Conservation (phyloP, 192 early-diverging fungal species). For the Backusella circina region DNA sequence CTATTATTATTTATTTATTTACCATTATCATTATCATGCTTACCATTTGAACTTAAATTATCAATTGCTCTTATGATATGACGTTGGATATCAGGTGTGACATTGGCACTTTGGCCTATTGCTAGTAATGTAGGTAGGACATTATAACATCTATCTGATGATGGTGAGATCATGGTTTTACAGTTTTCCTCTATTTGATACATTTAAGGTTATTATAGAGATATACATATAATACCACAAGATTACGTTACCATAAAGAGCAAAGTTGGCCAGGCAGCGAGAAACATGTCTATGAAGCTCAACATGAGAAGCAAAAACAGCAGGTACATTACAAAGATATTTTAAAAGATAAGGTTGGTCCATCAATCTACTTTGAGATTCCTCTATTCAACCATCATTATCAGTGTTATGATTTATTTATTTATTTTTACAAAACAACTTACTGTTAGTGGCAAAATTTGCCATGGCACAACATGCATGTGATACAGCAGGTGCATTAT, state of each 20-base stretch:
- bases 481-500: slow-evolving; percentile 37
- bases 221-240: not conserved
- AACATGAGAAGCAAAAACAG: slow-evolving; percentile 32
- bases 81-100: slow-evolving; percentile 44
- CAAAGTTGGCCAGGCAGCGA: slow-evolving; percentile 51
- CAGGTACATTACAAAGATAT: slow-evolving; percentile 40
- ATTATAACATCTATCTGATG: slow-evolving; percentile 10
- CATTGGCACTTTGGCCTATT: slow-evolving; percentile 35
- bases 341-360: slow-evolving; percentile 41
- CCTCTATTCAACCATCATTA: slow-evolving; percentile 28
- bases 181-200: slow-evolving; percentile 17
- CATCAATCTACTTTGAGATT: slow-evolving; percentile 49
- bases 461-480: slow-evolving; percentile 57
- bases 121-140: slow-evolving; percentile 30
- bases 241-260: slow-evolving; percentile 41
- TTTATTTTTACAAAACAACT: too few relatives aligned
- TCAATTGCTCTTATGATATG: slow-evolving; percentile 55
- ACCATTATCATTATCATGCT: not conserved
- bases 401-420: too few relatives aligned
- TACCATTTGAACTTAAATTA: slow-evolving; percentile 42
- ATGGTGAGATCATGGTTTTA: slow-evolving; percentile 9
- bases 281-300: slow-evolving; percentile 57
- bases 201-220: too few relatives aligned
- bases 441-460: slow-evolving; percentile 57
- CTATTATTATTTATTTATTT: not conserved